Base-by-base conservation (phyloP, 257 asterid species). In the Nicotiana paniculata region DNA sequence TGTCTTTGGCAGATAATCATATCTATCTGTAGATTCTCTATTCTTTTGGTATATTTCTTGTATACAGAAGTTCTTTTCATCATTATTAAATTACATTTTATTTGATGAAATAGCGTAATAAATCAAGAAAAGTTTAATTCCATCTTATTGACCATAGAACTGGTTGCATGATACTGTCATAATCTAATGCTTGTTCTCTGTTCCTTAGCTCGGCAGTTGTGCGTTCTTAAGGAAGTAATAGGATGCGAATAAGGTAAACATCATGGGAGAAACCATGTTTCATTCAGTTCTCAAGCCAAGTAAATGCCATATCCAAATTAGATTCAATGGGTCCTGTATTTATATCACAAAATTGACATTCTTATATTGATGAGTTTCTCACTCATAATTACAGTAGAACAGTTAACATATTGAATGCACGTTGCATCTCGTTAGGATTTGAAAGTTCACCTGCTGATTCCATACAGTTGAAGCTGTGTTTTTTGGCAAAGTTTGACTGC, bases 401-500 rank as follows among this genome's bases (percentile, higher is more conserved):
- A 33, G 15, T 66, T 66, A 33, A 33, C 13, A 32, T 1, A 15
- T 16, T 66, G 13, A 66, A 26, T 33, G 24, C 74, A 65, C 74
- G 4, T 65, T 39, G 48, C 69, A 63, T 63, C 39, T 12, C 32
- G 18, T 63, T 65, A 65, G 46, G 46, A 65, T 30, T 65, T 65
- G 74, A 65, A 65, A 65, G 48, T 65, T 65, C 48, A 7, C 16
- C 24, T 65, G 35, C 24, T 30, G 51, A 48, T 66, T 39, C 75
- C 51, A 16, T 9, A 16, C 48, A 16, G 26, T 33, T 16, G 51
- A 33, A 16, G 75, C 5, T 66, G 48, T 32, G 48, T 66, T 66
- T 11, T 58, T 74, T 6, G 84, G 81, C 26, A 77, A 84, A 86
- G 77, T 84, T 86, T 37, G 84, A 74, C 85, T 82, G 48, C 77